A percentile compares a stretch with the other conserved stretches of the same genome.
Conservation (phyloP, 257 asterid genomes). For the Capsicum chinense region DNA sequence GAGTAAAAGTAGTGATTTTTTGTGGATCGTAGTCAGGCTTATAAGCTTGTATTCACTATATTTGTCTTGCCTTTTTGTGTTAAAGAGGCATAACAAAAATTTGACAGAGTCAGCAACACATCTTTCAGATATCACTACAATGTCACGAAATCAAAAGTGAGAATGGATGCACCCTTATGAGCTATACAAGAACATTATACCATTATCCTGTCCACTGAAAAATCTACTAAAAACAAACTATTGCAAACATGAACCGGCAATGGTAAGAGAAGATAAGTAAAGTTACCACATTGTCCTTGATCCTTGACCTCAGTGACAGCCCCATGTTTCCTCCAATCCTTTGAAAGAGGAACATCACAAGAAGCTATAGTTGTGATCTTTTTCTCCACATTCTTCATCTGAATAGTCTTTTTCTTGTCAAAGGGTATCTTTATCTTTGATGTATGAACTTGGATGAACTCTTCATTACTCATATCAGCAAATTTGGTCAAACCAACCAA, state of each 20-base stretch:
- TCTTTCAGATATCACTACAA: background rate
- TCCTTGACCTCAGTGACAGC: conserved; percentile 43
- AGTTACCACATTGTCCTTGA: conserved; percentile 41
- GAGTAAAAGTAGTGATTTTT: background rate
- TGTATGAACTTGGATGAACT: conserved; percentile 33
- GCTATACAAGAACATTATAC: background rate
- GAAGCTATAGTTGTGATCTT: background rate
- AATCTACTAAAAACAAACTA: conserved; percentile 4
- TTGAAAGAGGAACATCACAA: conserved; percentile 37
- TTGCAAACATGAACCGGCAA: background rate
- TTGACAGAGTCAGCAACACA: background rate
- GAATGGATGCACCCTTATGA: background rate
- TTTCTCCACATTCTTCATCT: background rate
- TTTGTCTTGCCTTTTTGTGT: background rate
- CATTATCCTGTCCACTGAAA: background rate
- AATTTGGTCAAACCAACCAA: conserved; percentile 41
- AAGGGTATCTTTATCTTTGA: conserved; percentile 25
- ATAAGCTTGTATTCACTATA: background rate
- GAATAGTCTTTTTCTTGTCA: background rate
- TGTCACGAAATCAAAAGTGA: background rate
- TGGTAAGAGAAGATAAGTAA: background rate
- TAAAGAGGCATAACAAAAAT: background rate
- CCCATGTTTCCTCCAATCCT: conserved; percentile 50
- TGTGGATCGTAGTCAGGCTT: background rate
- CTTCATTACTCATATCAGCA: conserved; percentile 47